Evolutionary conservation across 495 filamentous ascomycete genomes (phyloP), one percentile per base, ranked within the genome.

Genomic region (Xylona heveae): DNA sequence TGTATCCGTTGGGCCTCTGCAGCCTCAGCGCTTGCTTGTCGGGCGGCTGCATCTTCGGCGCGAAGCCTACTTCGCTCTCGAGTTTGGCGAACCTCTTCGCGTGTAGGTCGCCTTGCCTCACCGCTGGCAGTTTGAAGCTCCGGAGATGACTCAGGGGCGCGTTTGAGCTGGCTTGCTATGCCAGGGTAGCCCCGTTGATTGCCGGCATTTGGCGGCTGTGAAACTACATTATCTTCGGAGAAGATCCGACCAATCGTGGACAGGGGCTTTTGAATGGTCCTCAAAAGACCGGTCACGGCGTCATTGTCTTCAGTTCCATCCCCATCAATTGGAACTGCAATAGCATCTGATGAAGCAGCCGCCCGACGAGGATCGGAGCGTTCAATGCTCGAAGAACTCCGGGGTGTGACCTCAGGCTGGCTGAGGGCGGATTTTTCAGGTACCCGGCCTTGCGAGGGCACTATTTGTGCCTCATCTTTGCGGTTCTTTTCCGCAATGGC

Each of bases 181-280:
- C 9, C 23, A 5, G 22, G 33, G 12, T 35, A 24, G 7, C 33
- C 28, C 25, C n/a, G n/a, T n/a, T n/a, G n/a, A n/a, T n/a, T n/a
- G n/a, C n/a, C n/a, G n/a, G n/a, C n/a, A n/a, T n/a, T n/a, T n/a
- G n/a, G n/a, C n/a, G n/a, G n/a, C n/a, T n/a, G n/a, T n/a, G 31
- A 22, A 4, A 22, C 31, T 10, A 33, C 7, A 23, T 33, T 33
- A 25, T 92, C 83, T 30, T 97, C 88, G 1, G 79, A 80, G 55
- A 99, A 95, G 22, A 99, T 94, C 33, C 83, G 73, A n/a, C 90
- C 88, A 46, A 99, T 91, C 10, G 83, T 88, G 25, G 78, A 80
- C 24, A 99, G 57, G 0, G 88, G 90, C 34, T 66, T 74, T 49
- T 95, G 84, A 32, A 99, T 94, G 1, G 84, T 82, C 28, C 83